phyloP scores from a whole-genome alignment of 2,329 filamentous ascomycete species.

The Aureobasidium sp. region DNA sequence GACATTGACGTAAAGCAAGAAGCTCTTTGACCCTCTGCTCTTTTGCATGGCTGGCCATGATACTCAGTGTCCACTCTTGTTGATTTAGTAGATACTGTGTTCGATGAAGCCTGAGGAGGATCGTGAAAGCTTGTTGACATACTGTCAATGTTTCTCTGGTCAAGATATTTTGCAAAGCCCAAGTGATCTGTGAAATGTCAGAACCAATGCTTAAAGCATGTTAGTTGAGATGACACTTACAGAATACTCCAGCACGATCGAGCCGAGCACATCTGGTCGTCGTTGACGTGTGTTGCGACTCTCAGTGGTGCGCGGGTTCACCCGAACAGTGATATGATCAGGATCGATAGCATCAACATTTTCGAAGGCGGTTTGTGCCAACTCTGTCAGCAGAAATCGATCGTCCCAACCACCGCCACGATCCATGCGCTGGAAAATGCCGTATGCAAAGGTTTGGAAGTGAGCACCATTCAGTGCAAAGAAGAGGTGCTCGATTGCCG shows the following conservation, averaged over 20 bases:
- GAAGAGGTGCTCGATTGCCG: slow-evolving; percentile 65
- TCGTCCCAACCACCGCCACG: slow-evolving; percentile 63
- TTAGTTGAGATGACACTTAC: slow-evolving; percentile 45
- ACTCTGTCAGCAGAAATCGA: slow-evolving; percentile 69
- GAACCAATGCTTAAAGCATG: not conserved
- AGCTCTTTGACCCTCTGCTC: not conserved
- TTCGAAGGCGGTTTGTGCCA: slow-evolving; percentile 65
- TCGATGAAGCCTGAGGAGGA: slow-evolving; percentile 71
- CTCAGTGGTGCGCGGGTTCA: not conserved
- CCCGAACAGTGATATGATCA: slow-evolving; percentile 53
- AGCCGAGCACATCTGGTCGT: slow-evolving; percentile 41
- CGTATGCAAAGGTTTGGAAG: slow-evolving; percentile 57
- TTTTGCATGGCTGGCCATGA: not conserved
- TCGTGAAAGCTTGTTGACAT: slow-evolving; percentile 67
- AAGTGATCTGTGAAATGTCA: slow-evolving; percentile 36
- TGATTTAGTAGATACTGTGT: slow-evolving; percentile 55
- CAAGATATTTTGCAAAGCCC: slow-evolving; percentile 65
- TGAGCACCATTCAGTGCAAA: slow-evolving; percentile 67
- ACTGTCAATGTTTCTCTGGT: slow-evolving; percentile 54
- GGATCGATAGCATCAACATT: slow-evolving; percentile 47
- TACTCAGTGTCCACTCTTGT: slow-evolving; percentile 22
- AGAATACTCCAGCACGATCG: slow-evolving; percentile 60
- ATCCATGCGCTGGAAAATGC: slow-evolving; percentile 71
- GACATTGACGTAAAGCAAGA: slow-evolving; percentile 51
- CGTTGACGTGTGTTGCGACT: not conserved